phyloP scores from a whole-genome alignment of 768 basidiomycete genomes.

The Neoboletus magnificus region DNA sequence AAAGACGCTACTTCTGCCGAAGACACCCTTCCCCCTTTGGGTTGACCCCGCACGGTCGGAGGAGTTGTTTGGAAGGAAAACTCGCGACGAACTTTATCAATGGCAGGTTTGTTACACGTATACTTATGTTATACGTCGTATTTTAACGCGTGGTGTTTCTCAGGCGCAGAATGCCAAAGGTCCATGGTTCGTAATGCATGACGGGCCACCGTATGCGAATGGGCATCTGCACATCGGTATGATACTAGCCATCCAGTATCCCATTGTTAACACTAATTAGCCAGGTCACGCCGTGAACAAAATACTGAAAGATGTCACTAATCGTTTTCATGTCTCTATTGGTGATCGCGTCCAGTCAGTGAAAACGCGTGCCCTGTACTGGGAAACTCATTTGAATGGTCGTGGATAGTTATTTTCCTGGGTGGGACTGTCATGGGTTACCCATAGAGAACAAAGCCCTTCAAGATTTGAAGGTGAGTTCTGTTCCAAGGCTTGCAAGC shows the following conservation, averaged over 20 bases:
- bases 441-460: constrained; percentile 96
- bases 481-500: not conserved
- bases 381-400: not conserved
- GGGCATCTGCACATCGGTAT: constrained; percentile 93
- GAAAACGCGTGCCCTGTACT: not conserved
- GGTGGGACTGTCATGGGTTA: constrained; percentile 98
- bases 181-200: constrained; percentile 81
- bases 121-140: not conserved
- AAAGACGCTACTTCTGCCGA: constrained; percentile 74
- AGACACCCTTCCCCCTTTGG: constrained; percentile 75
- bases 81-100: constrained; percentile 70
- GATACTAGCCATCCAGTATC: constrained; percentile 1
- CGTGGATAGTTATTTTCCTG: constrained; percentile 77
- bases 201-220: constrained; percentile 98
- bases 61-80: constrained; percentile 52
- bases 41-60: constrained; percentile 64
- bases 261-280: not conserved
- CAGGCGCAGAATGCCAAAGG: constrained; percentile 67
- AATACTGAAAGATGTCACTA: constrained; percentile 93
- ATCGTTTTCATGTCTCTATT: constrained; percentile 76
- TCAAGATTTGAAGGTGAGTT: constrained; percentile 64
- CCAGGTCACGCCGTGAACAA: constrained; percentile 95
- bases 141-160: not conserved
- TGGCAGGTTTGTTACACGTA: constrained; percentile 60
- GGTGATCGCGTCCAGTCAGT: constrained; percentile 81